Conservation (phyloP, 441 rosid genomes). For the Theobroma grandiflorum region DNA sequence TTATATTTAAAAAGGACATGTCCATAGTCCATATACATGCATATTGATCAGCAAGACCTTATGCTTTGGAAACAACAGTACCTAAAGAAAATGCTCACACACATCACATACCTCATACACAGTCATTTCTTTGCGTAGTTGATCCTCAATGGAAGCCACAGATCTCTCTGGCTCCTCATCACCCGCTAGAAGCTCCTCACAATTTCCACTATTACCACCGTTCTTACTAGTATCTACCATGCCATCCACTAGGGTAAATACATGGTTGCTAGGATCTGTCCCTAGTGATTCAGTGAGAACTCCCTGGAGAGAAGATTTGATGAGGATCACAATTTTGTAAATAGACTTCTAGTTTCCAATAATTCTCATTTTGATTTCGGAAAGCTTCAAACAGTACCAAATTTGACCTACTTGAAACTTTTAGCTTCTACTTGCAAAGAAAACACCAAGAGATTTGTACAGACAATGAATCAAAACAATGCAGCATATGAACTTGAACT, state of each 20-base stretch:
- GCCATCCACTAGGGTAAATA: conserved; percentile 75
- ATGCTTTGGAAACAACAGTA: too few species aligned
- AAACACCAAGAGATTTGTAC: neutral
- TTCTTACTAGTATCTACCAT: conserved; percentile 63
- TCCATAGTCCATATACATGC: too few species aligned
- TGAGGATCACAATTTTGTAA: conserved; percentile 16
- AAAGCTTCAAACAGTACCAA: neutral
- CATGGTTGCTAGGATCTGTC: conserved; percentile 46
- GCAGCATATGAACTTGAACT: neutral
- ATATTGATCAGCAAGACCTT: too few species aligned
- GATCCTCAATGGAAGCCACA: conserved; percentile 83
- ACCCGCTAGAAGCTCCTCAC: conserved; percentile 74
- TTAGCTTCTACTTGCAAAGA: conserved; percentile 16
- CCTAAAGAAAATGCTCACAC: conserved; percentile 9
- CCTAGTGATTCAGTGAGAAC: conserved; percentile 71
- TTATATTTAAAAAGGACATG: too few species aligned
- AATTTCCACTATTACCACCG: conserved; percentile 50
- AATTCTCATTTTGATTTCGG: conserved; percentile 10
- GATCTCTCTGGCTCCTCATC: conserved; percentile 86
- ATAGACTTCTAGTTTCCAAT: conserved; percentile 17
- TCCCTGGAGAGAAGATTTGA: conserved; percentile 58
- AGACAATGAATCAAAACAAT: neutral
- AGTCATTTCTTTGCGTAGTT: conserved; percentile 88
- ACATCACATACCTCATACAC: conserved; percentile 73
- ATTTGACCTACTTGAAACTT: conserved; percentile 17